Evolutionary conservation across 495 filamentous ascomycete species (phyloP).

Genomic region (Penicillium macrosclerotiorum): DNA sequence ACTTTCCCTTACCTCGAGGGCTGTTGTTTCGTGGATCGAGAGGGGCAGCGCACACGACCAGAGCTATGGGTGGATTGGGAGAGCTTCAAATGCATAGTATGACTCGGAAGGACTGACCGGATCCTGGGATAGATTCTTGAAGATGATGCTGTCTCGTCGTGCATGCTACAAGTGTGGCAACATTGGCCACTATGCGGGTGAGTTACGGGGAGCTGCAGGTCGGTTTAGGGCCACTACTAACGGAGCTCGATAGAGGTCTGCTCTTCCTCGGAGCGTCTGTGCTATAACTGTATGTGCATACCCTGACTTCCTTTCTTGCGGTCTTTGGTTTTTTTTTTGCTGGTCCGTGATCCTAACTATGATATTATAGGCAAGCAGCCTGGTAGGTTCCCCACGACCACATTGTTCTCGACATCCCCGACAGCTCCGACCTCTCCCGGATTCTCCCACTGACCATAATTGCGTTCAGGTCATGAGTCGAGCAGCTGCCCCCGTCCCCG

Average conservation of each 20-base stretch:
- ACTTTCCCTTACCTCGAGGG: too few species aligned
- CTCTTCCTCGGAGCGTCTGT: constrained; percentile 93
- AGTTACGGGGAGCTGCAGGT: constrained; percentile 26
- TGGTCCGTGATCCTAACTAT: constrained; percentile 25
- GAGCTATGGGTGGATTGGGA: background rate
- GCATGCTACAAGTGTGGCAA: constrained; percentile 99
- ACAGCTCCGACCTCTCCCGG: too few species aligned
- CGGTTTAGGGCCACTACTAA: constrained; percentile 6
- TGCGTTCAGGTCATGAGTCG: constrained; percentile 82
- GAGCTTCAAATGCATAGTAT: too few species aligned
- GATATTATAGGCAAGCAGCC: constrained; percentile 73
- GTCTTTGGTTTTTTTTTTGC: constrained; percentile 6
- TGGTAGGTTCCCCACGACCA: constrained; percentile 50
- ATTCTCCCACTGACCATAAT: constrained; percentile 15
- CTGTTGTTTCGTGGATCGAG: background rate
- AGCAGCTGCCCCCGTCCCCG: constrained; percentile 94
- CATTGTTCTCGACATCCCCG: too few species aligned
- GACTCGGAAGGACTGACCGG: constrained; percentile 17
- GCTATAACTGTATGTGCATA: constrained; percentile 88
- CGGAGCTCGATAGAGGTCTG: constrained; percentile 68
- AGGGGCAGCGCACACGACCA: constrained; percentile 6
- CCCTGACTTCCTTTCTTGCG: background rate
- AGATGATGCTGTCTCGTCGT: constrained; percentile 94
- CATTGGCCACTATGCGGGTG: constrained; percentile 93
- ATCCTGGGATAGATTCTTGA: constrained; percentile 39